Evolutionary conservation across 495 filamentous ascomycete genomes (phyloP), one percentile per base, ranked within the genome.

Genomic region (Talaromyces borbonicus): DNA sequence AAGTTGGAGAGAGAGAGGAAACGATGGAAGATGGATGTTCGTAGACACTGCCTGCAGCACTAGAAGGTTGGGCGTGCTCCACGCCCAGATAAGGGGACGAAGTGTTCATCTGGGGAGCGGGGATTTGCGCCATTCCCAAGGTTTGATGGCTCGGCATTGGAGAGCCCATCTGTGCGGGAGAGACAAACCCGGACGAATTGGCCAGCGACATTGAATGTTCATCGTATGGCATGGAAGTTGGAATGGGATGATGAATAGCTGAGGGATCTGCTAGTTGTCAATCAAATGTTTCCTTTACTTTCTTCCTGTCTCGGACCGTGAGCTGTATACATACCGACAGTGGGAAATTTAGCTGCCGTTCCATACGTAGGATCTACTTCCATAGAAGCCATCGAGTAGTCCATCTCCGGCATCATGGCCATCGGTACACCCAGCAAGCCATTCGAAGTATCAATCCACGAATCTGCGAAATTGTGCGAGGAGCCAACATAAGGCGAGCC

Each of bases 401-500:
- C 80, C 43, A 74, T 62, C 50, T 79, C 74, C 47, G 71, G 66
- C 56, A 77, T 75, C 45, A 87, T 77, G 39, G 86, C 84, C 42
- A 70, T 69, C n/a, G 83, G 82, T 36, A 86, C 70, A 8, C 77
- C 81, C n/a, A 46, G 11, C 26, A 89, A 65, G 25, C 78, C 80
- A 46, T 78, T 66, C 35, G 71, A 65, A 24, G 73, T 68, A n/a
- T 75, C 73, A 18, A 74, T 63, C 76, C 83, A 86, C 50, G 79
- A 68, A 30, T 73, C 67, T 53, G 63, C 75, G 59, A 79, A 57
- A 70, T 72, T 67, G 31, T 82, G 75, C 14, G 77, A 69, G 47
- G 75, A 73, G 43, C 74, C 75, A 0, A 82, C 83, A 49, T 81
- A 83, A 15, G 89, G 89, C 7, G 89, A 95, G 25, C 83, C 85